phyloP scores from a whole-genome alignment of 345 rosid species.

The Conringia planisiliqua region DNA sequence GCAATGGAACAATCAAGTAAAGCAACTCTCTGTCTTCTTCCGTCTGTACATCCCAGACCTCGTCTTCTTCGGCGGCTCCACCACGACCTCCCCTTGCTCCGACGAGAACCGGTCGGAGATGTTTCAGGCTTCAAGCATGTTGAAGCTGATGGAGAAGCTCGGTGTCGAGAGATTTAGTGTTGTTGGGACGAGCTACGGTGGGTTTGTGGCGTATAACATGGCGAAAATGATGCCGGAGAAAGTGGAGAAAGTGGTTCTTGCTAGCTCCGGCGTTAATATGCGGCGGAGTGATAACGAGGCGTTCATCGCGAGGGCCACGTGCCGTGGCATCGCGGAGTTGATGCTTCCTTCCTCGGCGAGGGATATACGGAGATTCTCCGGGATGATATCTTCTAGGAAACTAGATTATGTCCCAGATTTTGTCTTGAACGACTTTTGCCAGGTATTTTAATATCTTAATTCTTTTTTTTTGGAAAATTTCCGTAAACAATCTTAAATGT shows the following conservation, averaged over 20 bases:
- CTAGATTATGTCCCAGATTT: constrained; percentile 51
- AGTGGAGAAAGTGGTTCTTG: constrained; percentile 77
- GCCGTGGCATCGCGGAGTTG: constrained; percentile 41
- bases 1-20: constrained; percentile 78
- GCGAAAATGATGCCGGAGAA: constrained; percentile 70
- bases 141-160: constrained; percentile 47
- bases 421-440: constrained; percentile 52
- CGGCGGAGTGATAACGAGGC: constrained; percentile 46
- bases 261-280: constrained; percentile 74
- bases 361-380: constrained; percentile 47
- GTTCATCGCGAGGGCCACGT: constrained; percentile 43
- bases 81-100: constrained; percentile 39
- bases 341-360: constrained; percentile 60
- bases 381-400: constrained; percentile 36
- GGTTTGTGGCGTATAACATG: constrained; percentile 72
- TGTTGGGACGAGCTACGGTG: constrained; percentile 86
- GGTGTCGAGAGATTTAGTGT: constrained; percentile 49
- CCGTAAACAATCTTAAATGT: not conserved
- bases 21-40: constrained; percentile 41
- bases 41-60: constrained; percentile 75
- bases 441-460: constrained; percentile 39
- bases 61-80: constrained; percentile 69
- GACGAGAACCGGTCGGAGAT: constrained; percentile 54
- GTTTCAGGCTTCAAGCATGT: constrained; percentile 57
- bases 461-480: not conserved